A percentile compares a stretch with the other conserved stretches of the same genome.
These are phyloP conservation scores for Globisporangium acanthophoron DNA, from an alignment of 352 stramenopile genomes.

Conservation along the genomic window DNA sequence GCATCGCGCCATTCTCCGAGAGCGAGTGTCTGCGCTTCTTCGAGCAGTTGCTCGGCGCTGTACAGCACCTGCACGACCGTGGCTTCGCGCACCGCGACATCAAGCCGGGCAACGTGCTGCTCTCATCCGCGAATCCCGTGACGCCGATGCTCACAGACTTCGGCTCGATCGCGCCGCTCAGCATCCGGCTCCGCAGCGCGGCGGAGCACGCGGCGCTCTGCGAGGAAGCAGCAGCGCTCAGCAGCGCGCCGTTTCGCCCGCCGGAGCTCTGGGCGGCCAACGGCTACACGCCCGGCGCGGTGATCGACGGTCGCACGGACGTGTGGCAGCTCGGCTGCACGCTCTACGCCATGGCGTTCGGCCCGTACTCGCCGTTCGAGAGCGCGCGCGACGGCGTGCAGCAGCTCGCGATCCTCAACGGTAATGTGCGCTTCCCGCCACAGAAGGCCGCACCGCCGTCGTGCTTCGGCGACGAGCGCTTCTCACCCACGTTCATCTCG, in stretches of 20 bases:
- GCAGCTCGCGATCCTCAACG: slow-evolving; percentile 58
- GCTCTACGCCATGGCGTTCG: slow-evolving; percentile 90
- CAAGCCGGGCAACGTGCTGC: slow-evolving; percentile 70
- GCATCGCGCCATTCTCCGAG: slow-evolving; percentile 32
- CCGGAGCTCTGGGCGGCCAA: slow-evolving; percentile 87
- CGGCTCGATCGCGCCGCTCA: slow-evolving; percentile 50
- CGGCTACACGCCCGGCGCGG: slow-evolving; percentile 11
- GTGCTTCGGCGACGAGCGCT: slow-evolving; percentile 14
- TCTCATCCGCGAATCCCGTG: slow-evolving; percentile 29
- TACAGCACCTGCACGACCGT: slow-evolving; percentile 47
- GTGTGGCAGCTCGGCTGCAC: slow-evolving; percentile 90
- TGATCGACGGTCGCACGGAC: slow-evolving; percentile 69
- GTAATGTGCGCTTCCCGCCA: slow-evolving; percentile 53
- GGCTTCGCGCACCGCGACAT: slow-evolving; percentile 72
- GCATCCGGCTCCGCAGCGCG: slow-evolving; percentile 17
- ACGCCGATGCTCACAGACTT: slow-evolving; percentile 77
- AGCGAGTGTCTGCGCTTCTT: slow-evolving; percentile 48
- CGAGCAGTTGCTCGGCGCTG: slow-evolving; percentile 39
- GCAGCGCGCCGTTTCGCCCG: slow-evolving; percentile 87
- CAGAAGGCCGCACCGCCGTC: slow-evolving; percentile 4
- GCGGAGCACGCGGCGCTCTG: slow-evolving; percentile 53
- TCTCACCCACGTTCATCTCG: slow-evolving; percentile 51
- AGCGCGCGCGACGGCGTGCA: slow-evolving; percentile 41
- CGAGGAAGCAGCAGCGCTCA: slow-evolving; percentile 79
- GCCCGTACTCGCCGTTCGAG: slow-evolving; percentile 89